Conservation (phyloP, 768 basidiomycete genomes). For the Boletus eberwhitei region DNA sequence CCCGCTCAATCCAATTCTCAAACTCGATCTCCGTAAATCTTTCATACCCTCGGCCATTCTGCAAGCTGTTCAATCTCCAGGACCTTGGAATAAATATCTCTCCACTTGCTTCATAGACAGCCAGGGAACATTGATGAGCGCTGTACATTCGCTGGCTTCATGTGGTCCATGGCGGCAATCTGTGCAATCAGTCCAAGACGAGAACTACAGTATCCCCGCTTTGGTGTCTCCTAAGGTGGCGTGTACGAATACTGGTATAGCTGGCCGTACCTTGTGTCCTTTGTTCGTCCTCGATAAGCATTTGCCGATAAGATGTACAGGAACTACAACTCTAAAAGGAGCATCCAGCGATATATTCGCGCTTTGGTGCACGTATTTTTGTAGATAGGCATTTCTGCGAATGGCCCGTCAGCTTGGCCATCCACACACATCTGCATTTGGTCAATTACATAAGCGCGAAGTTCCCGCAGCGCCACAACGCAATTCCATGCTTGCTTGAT, state of each 20-base stretch:
- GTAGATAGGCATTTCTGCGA: slow-evolving; percentile 20
- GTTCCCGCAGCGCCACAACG: neutral
- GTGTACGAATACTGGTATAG: too few relatives aligned
- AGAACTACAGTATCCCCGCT: too few relatives aligned
- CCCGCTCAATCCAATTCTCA: too few relatives aligned
- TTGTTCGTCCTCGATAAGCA: neutral
- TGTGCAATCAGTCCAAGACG: too few relatives aligned
- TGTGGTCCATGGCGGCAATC: neutral
- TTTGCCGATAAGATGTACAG: too few relatives aligned
- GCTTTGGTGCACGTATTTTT: neutral
- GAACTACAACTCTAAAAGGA: too few relatives aligned
- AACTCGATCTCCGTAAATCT: neutral
- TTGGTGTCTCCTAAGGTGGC: too few relatives aligned
- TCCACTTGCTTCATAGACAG: neutral
- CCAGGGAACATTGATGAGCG: neutral
- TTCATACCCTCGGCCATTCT: neutral
- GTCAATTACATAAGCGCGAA: slow-evolving; percentile 19
- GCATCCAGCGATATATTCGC: neutral
- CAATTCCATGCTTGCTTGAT: neutral
- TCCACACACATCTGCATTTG: neutral
- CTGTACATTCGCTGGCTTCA: neutral
- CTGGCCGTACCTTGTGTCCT: neutral
- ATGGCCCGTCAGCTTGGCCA: slow-evolving; percentile 2
- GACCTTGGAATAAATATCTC: neutral
- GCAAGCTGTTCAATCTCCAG: neutral